Evolutionary conservation across 176 grass and related monocot genomes (phyloP), one percentile per base, ranked within the genome.

Genomic region (Cenchrus americanus): DNA sequence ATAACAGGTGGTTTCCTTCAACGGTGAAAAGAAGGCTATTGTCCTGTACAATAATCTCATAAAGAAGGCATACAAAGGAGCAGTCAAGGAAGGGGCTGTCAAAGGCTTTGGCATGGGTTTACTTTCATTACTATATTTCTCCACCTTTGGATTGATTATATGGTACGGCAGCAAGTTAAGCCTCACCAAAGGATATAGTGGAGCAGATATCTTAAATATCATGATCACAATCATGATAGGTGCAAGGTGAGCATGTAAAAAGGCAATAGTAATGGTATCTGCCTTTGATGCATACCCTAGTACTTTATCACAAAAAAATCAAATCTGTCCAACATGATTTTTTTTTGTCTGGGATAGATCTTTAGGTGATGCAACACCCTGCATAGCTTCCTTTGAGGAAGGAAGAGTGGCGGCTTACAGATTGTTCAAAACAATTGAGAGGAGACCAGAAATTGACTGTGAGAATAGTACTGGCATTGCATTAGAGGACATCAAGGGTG

Each of bases 1-100:
- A 22, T 27, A 92, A 88, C 73, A 94, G 92, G 89, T 94, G 19
- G 83, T 72, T 51, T 89, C 92, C 14, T 94, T 94, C 83, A 94
- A 91, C 75, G 92, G 92, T 48, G 92, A 94, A 82, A 91, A 87
- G 47, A 69, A 86, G 85, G 72, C 89, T 44, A 84, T 91, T 81
- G 42, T 21, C 21, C 80, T 76, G 10, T 94, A 94, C 34, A 88
- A 94, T 3, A 79, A 76, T 54, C 41, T 78, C n/a, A 89, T 94
- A 84, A 89, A 75, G 69, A 89, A 86, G 50, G 86, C 89, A 73
- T 81, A 71, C 49, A 71, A 73, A 69, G 85, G 76, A 54, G 65
- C 80, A 2, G 58, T 90, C 21, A 71, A 73, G 85, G 89, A 94
- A 94, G 92, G 92, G 17, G 27, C 66, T 63, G 67, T 81, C 66